These are phyloP conservation scores for Globisporangium nagaii DNA, from an alignment of 352 stramenopile species.

Conservation along the genomic window DNA sequence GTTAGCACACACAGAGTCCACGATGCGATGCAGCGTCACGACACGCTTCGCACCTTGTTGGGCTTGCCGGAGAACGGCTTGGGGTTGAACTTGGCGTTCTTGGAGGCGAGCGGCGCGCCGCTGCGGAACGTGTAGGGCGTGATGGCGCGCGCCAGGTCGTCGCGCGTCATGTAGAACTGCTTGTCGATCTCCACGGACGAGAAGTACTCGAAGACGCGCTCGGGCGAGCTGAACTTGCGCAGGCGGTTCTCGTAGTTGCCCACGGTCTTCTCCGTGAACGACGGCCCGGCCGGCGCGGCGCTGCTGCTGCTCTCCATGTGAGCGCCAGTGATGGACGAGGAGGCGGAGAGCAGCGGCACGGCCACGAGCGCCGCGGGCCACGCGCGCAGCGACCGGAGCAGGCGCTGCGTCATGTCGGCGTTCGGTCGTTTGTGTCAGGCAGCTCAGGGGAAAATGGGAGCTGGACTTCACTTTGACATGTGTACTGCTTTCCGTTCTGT, in stretches of 20 bases:
- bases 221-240: slow-evolving; percentile 75
- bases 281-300: slow-evolving; percentile 25
- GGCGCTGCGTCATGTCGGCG: slow-evolving; percentile 2
- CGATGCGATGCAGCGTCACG: too few relatives aligned
- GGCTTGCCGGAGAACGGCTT: slow-evolving; percentile 47
- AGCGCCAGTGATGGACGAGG: not conserved
- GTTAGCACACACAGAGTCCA: not conserved
- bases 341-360: slow-evolving; percentile 1
- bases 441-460: too few relatives aligned
- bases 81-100: slow-evolving; percentile 82
- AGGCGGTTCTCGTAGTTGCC: slow-evolving; percentile 88
- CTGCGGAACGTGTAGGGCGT: slow-evolving; percentile 80
- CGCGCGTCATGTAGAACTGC: slow-evolving; percentile 79
- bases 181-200: slow-evolving; percentile 79
- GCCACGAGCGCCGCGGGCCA: slow-evolving; percentile 16
- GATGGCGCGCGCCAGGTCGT: slow-evolving; percentile 75
- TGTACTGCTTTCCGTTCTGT: too few relatives aligned
- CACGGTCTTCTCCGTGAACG: slow-evolving; percentile 74
- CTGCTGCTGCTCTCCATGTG: slow-evolving; percentile 16
- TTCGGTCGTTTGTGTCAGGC: too few relatives aligned
- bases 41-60: slow-evolving; percentile 16
- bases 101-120: slow-evolving; percentile 63
- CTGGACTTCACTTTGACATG: too few relatives aligned
- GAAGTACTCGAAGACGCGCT: slow-evolving; percentile 90
- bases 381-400: slow-evolving; percentile 8